Percentiles rank a stretch among this genome's conserved stretches.
phyloP scores from a whole-genome alignment of 306 rosid species.

The Rubus idaeus region DNA sequence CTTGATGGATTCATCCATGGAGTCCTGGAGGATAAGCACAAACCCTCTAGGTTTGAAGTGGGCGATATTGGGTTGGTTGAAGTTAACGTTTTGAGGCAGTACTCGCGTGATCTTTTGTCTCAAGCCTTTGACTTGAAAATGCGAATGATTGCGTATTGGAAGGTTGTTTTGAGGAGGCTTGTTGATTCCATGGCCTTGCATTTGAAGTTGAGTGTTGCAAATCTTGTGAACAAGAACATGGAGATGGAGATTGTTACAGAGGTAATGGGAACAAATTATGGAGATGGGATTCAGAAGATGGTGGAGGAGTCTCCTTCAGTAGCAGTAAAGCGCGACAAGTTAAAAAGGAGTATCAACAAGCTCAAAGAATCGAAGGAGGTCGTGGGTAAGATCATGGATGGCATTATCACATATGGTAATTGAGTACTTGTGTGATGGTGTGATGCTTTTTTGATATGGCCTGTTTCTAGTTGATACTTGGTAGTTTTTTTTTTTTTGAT shows the following conservation, averaged over 20 bases:
- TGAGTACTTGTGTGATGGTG: too few species aligned
- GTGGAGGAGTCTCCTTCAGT: neutral
- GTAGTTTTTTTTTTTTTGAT: too few species aligned
- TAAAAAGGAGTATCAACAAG: neutral
- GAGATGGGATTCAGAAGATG: neutral
- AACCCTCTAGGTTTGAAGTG: neutral
- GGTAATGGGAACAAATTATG: neutral
- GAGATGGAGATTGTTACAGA: neutral
- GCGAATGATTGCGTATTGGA: neutral
- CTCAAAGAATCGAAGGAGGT: neutral
- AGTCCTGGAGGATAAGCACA: neutral
- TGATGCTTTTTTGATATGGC: too few species aligned
- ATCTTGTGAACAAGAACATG: neutral
- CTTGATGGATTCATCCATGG: neutral
- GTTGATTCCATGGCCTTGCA: neutral
- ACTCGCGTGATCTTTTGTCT: neutral
- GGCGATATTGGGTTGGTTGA: neutral
- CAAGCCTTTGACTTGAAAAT: neutral
- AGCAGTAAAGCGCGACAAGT: neutral
- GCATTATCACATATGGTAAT: too few species aligned
- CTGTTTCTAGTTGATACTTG: too few species aligned
- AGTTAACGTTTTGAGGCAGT: neutral
- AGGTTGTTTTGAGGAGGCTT: neutral
- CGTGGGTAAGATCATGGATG: too few species aligned
- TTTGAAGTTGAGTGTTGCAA: neutral